Evolutionary conservation across 306 rosid genomes (phyloP).

Genomic region (Acacia melanoxylon): DNA sequence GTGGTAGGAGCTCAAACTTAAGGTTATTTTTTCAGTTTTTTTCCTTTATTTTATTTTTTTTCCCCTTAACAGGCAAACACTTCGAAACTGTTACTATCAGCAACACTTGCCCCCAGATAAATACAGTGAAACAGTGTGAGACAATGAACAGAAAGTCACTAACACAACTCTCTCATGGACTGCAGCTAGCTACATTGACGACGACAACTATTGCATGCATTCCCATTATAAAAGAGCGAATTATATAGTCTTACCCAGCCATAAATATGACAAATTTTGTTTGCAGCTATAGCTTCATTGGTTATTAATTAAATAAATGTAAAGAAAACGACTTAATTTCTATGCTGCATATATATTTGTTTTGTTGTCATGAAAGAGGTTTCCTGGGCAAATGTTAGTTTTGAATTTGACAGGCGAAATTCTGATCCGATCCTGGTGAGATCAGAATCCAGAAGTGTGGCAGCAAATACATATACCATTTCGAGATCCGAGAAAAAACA

Average conservation of each 20-base stretch:
- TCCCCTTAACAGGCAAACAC: constrained; percentile 24
- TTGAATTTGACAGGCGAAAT: constrained; percentile 29
- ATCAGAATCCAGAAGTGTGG: constrained; percentile 39
- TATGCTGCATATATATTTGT: too few species aligned
- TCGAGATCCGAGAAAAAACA: constrained; percentile 10
- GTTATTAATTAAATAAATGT: not conserved
- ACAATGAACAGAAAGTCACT: constrained; percentile 34
- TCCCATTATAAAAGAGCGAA: not conserved
- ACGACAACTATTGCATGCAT: constrained; percentile 43
- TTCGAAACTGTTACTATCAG: constrained; percentile 39
- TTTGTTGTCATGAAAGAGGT: constrained; percentile 11
- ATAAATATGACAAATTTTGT: not conserved
- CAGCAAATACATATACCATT: constrained; percentile 19
- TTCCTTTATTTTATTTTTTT: not conserved
- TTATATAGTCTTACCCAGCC: not conserved
- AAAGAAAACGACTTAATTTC: not conserved
- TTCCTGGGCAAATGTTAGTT: constrained; percentile 28
- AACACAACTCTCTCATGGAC: constrained; percentile 30
- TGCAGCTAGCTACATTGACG: constrained; percentile 42
- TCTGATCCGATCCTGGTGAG: constrained; percentile 38
- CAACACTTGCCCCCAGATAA: constrained; percentile 42
- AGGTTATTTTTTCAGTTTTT: constrained; percentile 36
- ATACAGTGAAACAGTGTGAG: constrained; percentile 50
- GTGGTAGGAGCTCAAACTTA: constrained; percentile 37
- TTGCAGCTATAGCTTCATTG: not conserved